These are phyloP conservation scores for Tetradesmus obliquus DNA, from an alignment of 139 green algal genomes.

Conservation along the genomic window DNA sequence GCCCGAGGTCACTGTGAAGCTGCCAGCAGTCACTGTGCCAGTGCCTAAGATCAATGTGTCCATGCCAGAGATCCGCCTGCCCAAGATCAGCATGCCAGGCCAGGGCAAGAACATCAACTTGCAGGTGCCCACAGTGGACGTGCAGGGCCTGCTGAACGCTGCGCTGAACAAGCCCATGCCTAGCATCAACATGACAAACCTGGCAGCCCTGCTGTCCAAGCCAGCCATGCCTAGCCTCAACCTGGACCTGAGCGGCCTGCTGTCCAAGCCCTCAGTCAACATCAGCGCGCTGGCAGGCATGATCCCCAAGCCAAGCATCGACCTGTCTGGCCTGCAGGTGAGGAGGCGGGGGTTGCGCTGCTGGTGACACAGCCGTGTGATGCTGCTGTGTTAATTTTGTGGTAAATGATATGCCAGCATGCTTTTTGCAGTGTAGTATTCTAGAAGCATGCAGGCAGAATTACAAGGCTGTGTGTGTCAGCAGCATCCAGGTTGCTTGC, in stretches of 20 bases:
- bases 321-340: conserved; percentile 22
- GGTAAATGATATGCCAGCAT: too few species aligned
- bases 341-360: not conserved
- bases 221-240: not conserved
- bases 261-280: not conserved
- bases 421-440: too few species aligned
- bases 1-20: not conserved
- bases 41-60: not conserved
- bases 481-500: too few species aligned
- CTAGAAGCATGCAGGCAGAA: too few species aligned
- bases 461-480: too few species aligned
- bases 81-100: conserved; percentile 11
- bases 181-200: conserved; percentile 4
- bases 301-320: conserved; percentile 12
- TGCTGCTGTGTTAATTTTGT: not conserved
- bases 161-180: conserved; percentile 1
- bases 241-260: not conserved
- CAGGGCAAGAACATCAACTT: not conserved
- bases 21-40: not conserved
- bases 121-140: not conserved
- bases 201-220: not conserved
- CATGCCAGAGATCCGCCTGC: conserved; percentile 15
- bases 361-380: not conserved
- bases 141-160: not conserved
- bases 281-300: not conserved